phyloP scores from a whole-genome alignment of 1,139 yeast genomes.

The Yamadazyma aaseri region DNA sequence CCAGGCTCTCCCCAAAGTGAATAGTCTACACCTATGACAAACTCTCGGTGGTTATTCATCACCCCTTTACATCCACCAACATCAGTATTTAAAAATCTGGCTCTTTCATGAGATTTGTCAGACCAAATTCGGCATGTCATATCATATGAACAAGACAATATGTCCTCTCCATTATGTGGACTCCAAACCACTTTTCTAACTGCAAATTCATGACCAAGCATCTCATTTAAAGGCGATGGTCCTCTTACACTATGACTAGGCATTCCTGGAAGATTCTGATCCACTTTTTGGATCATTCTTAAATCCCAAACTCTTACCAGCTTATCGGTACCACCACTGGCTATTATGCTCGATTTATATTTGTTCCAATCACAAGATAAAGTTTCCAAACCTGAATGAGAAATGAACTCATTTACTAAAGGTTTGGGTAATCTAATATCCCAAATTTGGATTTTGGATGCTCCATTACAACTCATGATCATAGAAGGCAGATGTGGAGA shows the following conservation, averaged over 20 bases:
- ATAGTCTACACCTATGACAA: conserved; percentile 95
- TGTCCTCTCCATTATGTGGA: conserved; percentile 73
- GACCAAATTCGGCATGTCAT: conserved; percentile 90
- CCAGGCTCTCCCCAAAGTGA: conserved; percentile 96
- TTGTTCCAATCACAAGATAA: conserved; percentile 88
- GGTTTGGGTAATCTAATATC: conserved; percentile 73
- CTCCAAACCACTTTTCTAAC: conserved; percentile 83
- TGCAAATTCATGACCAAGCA: conserved; percentile 88
- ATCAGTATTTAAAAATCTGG: conserved; percentile 40
- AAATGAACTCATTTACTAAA: conserved; percentile 58
- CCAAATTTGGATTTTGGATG: conserved; percentile 78
- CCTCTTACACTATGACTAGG: conserved; percentile 49
- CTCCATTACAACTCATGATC: conserved; percentile 75
- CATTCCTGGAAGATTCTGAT: conserved; percentile 27
- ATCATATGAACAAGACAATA: conserved; percentile 82
- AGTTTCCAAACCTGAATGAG: conserved; percentile 81
- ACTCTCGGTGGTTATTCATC: conserved; percentile 78
- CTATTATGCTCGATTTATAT: conserved; percentile 73
- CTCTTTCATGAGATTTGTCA: conserved; percentile 59
- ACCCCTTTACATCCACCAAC: conserved; percentile 49
- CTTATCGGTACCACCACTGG: conserved; percentile 90
- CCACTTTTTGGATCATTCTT: conserved; percentile 57
- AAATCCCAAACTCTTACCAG: conserved; percentile 84
- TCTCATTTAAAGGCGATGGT: conserved; percentile 73
- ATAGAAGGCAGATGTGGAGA: conserved; percentile 83